Evolutionary conservation across 441 rosid genomes (phyloP), one percentile per base, ranked within the genome.

Genomic region (Pelargonium citronellum): DNA sequence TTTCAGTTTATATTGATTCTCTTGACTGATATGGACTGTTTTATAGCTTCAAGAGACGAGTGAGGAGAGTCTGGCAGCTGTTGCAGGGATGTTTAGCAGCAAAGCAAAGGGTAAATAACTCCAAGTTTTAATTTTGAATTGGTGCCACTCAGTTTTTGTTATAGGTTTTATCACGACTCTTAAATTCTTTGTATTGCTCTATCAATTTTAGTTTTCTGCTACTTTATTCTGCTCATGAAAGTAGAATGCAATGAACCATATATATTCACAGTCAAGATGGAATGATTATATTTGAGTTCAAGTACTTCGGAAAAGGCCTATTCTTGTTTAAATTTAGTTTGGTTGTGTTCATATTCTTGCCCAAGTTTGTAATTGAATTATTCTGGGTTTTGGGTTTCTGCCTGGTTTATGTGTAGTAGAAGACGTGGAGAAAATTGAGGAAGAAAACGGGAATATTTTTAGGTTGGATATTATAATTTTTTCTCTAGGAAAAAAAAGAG

Each of bases 71-170:
- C 83, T 95, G 79, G 85, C 90, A 51, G 98, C 99, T 79, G 97
- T 95, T 80, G 98, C 99, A 16, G 99, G 98, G 87, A 95, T 95
- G 99, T 95, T 95, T 84, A 95, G 88, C 82, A 95, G 99, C 92
- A 95, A 95, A 86, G 98, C 99, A 66, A 95, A 92, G 91, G 99
- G 99, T 95, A 79, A 74, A 78, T 67, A 69, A 53, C 75, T 70
- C 64, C 53, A 64, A 57, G 75, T 62, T 70, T 69, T 53, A 20
- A 1, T 63, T 64, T 51, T 70, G 62, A 57, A 57, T 15, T 37
- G 49, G 66, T 20, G 7, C 22, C 64, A 20, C 63, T 58, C 22
- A 8, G 27, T 61, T 10, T 3, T 61, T 11, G 22, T 2, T 55
- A 5, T 61, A 34, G 24, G 64, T 58, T 58, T 19, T 24, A 61